These are phyloP conservation scores for Metarhizium anisopliae DNA, from an alignment of 2,329 filamentous ascomycete species.

Conservation along the genomic window DNA sequence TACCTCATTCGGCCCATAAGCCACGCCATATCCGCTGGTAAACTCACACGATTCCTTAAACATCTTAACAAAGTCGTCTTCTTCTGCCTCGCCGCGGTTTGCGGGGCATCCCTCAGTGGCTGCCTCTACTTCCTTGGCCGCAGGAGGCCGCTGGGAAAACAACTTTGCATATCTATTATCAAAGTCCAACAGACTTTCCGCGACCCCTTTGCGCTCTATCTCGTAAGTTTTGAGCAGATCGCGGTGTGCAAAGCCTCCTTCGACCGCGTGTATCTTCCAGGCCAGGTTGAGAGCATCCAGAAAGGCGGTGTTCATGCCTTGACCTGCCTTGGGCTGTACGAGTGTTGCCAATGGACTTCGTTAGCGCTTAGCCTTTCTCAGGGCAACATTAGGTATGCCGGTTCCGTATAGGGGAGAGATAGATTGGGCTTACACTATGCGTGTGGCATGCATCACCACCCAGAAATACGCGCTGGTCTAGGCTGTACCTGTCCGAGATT, in stretches of 20 bases:
- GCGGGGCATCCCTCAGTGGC: constrained; percentile 38
- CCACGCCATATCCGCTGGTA: constrained; percentile 84
- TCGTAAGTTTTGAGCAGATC: constrained; percentile 78
- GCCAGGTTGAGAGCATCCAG: constrained; percentile 80
- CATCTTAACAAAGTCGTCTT: constrained; percentile 75
- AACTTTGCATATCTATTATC: constrained; percentile 85
- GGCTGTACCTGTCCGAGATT: constrained; percentile 57
- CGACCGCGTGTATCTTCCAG: constrained; percentile 93
- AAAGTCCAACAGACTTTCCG: constrained; percentile 76
- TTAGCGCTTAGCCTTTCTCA: neutral
- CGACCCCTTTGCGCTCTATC: constrained; percentile 73
- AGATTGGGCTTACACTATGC: constrained; percentile 49
- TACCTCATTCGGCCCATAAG: constrained; percentile 70
- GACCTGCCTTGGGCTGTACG: constrained; percentile 64
- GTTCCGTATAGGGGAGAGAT: neutral
- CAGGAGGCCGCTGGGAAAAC: constrained; percentile 71
- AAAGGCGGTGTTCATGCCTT: constrained; percentile 76
- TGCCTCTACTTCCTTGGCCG: constrained; percentile 61
- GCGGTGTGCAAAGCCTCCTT: constrained; percentile 69
- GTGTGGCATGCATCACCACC: constrained; percentile 74
- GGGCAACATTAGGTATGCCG: neutral
- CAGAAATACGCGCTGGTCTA: constrained; percentile 63
- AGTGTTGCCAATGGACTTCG: constrained; percentile 9
- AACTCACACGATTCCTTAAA: constrained; percentile 92
- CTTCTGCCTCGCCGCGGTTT: constrained; percentile 20